phyloP scores from a whole-genome alignment of 495 filamentous ascomycete species.

The Chaetomium cochliodes region DNA sequence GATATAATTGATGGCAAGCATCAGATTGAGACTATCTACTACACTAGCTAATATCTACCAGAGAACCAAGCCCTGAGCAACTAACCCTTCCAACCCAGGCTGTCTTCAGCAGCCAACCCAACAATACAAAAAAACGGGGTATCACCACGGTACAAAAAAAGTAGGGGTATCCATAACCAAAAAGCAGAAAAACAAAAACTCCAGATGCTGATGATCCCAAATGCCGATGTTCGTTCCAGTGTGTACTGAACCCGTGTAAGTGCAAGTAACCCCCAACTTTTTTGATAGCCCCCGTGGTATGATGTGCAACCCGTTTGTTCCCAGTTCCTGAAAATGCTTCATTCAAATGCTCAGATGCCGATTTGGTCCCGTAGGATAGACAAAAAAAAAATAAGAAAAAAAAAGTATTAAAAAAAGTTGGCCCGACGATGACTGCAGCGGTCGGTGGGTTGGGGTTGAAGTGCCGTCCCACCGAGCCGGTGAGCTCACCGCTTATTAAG shows the following conservation, averaged over 20 bases:
- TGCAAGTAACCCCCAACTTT: neutral
- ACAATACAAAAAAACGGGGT: slow-evolving; percentile 2
- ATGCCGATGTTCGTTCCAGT: slow-evolving; percentile 6
- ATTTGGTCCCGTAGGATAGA: neutral
- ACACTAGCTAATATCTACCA: slow-evolving; percentile 4
- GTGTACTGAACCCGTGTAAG: slow-evolving; percentile 9
- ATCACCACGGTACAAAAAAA: slow-evolving; percentile 8
- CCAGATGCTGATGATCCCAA: slow-evolving; percentile 6
- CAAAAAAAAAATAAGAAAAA: neutral
- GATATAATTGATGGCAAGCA: neutral
- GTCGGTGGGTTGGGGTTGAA: too few species aligned
- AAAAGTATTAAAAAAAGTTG: neutral
- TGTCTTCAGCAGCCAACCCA: neutral
- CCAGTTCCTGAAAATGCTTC: slow-evolving; percentile 5
- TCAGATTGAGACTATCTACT: slow-evolving; percentile 13
- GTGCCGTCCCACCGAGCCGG: too few species aligned
- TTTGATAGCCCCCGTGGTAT: slow-evolving; percentile 7
- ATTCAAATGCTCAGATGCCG: neutral
- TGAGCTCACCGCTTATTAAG: neutral
- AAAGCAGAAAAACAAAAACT: slow-evolving; percentile 8
- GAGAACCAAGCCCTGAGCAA: neutral
- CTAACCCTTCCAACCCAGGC: neutral
- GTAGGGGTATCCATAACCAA: slow-evolving; percentile 13
- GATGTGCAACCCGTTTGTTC: neutral
- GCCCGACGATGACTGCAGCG: neutral